Evolutionary conservation across 2,329 filamentous ascomycete genomes (phyloP).

Genomic region (Ceratocystis cacaofunesta): DNA sequence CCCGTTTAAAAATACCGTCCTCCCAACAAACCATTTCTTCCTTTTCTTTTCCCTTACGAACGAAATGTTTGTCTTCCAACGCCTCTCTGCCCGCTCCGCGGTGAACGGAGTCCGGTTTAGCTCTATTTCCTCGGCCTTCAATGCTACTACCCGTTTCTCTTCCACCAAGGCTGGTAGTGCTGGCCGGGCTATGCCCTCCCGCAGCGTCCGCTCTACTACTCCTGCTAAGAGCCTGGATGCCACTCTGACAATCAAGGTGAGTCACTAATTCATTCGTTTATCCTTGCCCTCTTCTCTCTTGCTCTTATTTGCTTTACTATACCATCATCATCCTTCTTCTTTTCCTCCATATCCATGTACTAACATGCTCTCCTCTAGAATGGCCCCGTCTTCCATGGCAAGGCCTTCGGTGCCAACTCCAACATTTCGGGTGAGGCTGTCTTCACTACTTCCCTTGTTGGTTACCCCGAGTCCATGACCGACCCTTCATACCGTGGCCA

Average conservation of each 20-base stretch:
- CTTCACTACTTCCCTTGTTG: constrained; percentile 94
- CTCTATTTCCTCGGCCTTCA: constrained; percentile 23
- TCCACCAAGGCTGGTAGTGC: constrained; percentile 45
- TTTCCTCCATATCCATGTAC: constrained; percentile 6
- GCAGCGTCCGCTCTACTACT: constrained; percentile 13
- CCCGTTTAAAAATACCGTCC: neutral
- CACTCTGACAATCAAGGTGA: constrained; percentile 83
- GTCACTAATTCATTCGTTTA: neutral
- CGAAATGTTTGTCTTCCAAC: constrained; percentile 26
- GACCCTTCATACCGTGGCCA: constrained; percentile 82
- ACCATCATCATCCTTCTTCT: neutral
- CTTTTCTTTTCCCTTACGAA: constrained; percentile 13
- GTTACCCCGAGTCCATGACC: constrained; percentile 91
- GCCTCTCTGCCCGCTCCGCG: constrained; percentile 28
- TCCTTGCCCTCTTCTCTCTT: neutral
- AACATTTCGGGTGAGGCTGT: constrained; percentile 97
- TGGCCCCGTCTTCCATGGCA: constrained; percentile 90
- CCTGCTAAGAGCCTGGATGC: constrained; percentile 48
- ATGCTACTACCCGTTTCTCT: constrained; percentile 19
- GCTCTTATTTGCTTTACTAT: no score
- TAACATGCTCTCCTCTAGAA: constrained; percentile 38
- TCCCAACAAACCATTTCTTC: neutral
- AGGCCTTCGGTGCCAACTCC: constrained; percentile 87
- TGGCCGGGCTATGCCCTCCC: constrained; percentile 43
- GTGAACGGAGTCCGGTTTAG: constrained; percentile 27